Base-by-base conservation (phyloP, 805 yeast genomes). In the Jamesozyma lodderae region DNA sequence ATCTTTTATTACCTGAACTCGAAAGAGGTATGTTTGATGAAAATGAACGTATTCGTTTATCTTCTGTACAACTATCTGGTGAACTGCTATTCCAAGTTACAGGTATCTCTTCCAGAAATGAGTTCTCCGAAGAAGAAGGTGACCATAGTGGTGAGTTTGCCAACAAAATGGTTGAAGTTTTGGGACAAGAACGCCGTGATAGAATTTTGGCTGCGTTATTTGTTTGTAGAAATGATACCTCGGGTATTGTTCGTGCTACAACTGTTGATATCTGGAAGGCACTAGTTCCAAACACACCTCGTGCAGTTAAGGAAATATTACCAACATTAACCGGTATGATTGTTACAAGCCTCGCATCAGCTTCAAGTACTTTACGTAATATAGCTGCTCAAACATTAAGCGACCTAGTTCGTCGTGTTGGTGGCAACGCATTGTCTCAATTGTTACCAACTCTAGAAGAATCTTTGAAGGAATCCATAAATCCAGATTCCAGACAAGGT, bases 261-360 rank as follows among this genome's bases (percentile, higher is more conserved):
- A 79, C 97, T 10, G 76, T 85, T 42, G 96, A 92, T 52, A 86
- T 92, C 33, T 92, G 99, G 99, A 88, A 88, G 64, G 86, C 95
- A 0, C 69, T 92, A 55, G 96, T 92, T 36, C 83, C 95, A 34
- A 92, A 92, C 59, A 92, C 98, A 17, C 97, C 98, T 31, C 78
- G 83, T 55, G 84, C 95, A 3, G 81, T 92, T 33, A 90, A 84
- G 67, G 96, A 88, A 59, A 86, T 92, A 44, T 63, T 92, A 45
- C 94, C 96, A 22, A 70, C 86, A 4, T 74, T 92, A 46, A 83
- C 92, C 4, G 73, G 73, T 42, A 73, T 85, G 51, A 79, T 92
- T 53, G 85, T 92, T 42, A 75, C 79, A 48, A 74, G 86, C 53
- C 70, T 92, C 59, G 94, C 96, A 0, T 78, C 87, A n/a, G 57